Base-by-base conservation (phyloP, 2,329 filamentous ascomycete species). In the Colletotrichum phormii region DNA sequence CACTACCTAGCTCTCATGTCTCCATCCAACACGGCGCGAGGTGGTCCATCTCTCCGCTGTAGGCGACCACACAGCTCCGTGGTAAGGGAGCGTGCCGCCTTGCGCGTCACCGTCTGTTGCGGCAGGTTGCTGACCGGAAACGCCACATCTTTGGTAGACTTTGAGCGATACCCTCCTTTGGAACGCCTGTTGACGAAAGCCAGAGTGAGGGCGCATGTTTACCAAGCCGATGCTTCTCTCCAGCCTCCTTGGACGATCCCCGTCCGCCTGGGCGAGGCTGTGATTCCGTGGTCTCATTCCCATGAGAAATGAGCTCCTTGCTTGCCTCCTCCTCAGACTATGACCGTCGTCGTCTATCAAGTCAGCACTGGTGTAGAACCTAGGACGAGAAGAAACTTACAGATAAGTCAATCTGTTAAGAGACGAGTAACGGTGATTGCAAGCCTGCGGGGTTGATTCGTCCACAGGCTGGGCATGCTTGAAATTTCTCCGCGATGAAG, bases 391-490 rank as follows among this genome's bases (percentile, higher is more conserved):
- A 3, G 51, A 5, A 22, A 7, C 66, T 65, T 65, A 73, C 71
- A 64, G 54, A 2, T 11, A 4, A 22, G 42, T 24, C 68, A 57
- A 63, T 73, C 49, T 26, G 55, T 65, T 65, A 11, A 7, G 12
- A 26, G 63, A 46, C 29, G 33, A 0, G 31, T 5, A 18, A 31
- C 35, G 12, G 29, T 42, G 26, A 6, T 64, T 26, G 13, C 51
- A 53, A 37, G 62, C 24, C 62, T 12, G 18, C 26, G 9, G 31
- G 64, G n/a, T n/a, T 22, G 29, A 24, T n/a, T 58, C 55, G 26
- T 26, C 29, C 54, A 12, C 24, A 49, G 63, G 1, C 63, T 42
- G n/a, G 63, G 29, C 65, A 42, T 55, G 35, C 42, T 49, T 59
- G 7, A 11, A 4, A 4, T 46, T 3, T 46, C 24, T 55, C 67